Percentiles rank a stretch among this genome's conserved stretches.
Evolutionary conservation across 2,329 filamentous ascomycete species (phyloP).

Genomic region (Cytospora leucostoma): DNA sequence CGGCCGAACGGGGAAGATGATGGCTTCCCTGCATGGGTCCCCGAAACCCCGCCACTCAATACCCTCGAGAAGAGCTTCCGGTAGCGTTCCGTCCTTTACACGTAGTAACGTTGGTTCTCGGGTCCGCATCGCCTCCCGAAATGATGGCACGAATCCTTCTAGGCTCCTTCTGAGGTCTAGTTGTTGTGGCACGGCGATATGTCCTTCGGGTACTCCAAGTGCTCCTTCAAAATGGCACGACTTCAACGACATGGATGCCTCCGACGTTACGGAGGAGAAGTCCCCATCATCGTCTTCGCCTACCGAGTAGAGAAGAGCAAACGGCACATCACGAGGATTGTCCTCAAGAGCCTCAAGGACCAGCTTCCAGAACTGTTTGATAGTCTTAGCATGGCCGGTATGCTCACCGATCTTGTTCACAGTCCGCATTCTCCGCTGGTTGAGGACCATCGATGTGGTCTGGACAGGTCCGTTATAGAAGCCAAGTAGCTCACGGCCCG

Average conservation of each 20-base stretch:
- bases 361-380: conserved; percentile 40
- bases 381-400: conserved; percentile 36
- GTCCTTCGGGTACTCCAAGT: conserved; percentile 39
- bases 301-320: conserved; percentile 45
- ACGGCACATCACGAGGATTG: conserved; percentile 43
- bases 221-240: conserved; percentile 41
- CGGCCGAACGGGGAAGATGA: conserved; percentile 62
- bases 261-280: conserved; percentile 38
- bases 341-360: conserved; percentile 38
- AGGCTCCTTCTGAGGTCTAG: conserved; percentile 40
- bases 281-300: conserved; percentile 42
- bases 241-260: conserved; percentile 40
- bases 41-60: conserved; percentile 57
- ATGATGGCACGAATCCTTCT: conserved; percentile 40
- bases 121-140: conserved; percentile 42
- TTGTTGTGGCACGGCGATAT: conserved; percentile 37
- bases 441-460: conserved; percentile 39
- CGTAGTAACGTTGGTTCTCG: conserved; percentile 38
- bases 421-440: conserved; percentile 38
- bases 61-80: conserved; percentile 53
- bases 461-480: conserved; percentile 45
- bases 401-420: conserved; percentile 38
- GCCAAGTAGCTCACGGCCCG: conserved; percentile 37
- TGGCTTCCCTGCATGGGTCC: conserved; percentile 55
- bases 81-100: conserved; percentile 48